These are phyloP conservation scores for Sapria himalayana DNA, from an alignment of 345 rosid species.

Conservation along the genomic window DNA sequence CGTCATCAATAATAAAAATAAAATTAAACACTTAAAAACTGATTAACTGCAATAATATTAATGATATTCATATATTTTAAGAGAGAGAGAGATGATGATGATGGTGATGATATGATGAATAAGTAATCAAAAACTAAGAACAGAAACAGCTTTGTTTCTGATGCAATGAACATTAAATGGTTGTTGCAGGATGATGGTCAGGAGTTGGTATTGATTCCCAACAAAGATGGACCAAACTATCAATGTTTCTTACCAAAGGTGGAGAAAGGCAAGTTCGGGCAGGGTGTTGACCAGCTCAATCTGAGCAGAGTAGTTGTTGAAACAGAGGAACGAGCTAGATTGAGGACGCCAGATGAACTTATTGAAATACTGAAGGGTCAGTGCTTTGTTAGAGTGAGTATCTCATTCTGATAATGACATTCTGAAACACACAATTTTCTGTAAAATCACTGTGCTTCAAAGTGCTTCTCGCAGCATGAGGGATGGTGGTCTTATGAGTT, in stretches of 20 bases:
- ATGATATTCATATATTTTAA: too few species aligned
- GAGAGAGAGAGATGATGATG: too few species aligned
- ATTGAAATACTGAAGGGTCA: constrained; percentile 40
- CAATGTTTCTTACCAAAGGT: constrained; percentile 72
- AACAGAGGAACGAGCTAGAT: constrained; percentile 37
- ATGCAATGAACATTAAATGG: too few species aligned
- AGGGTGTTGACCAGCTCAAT: constrained; percentile 27
- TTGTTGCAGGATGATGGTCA: constrained; percentile 57
- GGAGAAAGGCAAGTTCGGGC: constrained; percentile 34
- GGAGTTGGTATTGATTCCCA: constrained; percentile 49
- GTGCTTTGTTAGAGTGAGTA: constrained; percentile 48
- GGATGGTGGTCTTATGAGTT: constrained; percentile 99
- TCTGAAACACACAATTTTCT: neutral
- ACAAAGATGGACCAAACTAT: constrained; percentile 37
- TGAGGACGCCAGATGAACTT: constrained; percentile 82
- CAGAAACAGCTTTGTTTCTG: too few species aligned
- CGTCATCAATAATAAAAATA: too few species aligned
- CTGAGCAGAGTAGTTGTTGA: constrained; percentile 62
- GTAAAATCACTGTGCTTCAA: neutral
- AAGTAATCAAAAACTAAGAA: too few species aligned
- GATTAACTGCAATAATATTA: too few species aligned
- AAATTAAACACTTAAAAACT: too few species aligned
- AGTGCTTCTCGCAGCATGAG: constrained; percentile 48
- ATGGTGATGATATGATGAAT: too few species aligned
- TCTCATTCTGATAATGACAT: constrained; percentile 1